Evolutionary conservation across 2,329 filamentous ascomycete species (phyloP).

Genomic region (Ceratocystis papillata): DNA sequence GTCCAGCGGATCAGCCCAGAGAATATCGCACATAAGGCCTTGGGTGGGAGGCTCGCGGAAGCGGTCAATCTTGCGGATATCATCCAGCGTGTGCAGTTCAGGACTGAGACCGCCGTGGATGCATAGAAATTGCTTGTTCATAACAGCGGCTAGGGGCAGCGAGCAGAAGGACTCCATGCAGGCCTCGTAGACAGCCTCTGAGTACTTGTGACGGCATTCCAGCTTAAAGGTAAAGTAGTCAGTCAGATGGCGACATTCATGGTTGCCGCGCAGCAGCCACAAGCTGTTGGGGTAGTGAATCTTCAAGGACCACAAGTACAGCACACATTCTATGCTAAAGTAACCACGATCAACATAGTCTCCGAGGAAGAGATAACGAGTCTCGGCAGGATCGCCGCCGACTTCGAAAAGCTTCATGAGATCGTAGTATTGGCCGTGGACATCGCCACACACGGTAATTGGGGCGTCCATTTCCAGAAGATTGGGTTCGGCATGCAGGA

Average conservation of each 20-base stretch:
- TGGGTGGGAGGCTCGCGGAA: conserved; percentile 97
- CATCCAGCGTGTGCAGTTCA: conserved; percentile 89
- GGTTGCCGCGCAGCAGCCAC: conserved; percentile 94
- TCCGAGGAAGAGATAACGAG: conserved; percentile 89
- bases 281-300: conserved; percentile 98
- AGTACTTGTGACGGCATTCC: conserved; percentile 99
- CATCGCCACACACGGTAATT: conserved; percentile 96
- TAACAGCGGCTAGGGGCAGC: conserved; percentile 84
- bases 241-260: conserved; percentile 96
- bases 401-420: conserved; percentile 99
- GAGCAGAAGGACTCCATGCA: conserved; percentile 98
- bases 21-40: conserved; percentile 96
- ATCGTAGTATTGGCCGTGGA: conserved; percentile 98
- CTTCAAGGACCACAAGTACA: conserved; percentile 96
- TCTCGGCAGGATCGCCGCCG: conserved; percentile 91
- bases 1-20: conserved; percentile 96
- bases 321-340: conserved; percentile 97
- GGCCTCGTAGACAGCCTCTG: conserved; percentile 87
- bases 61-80: conserved; percentile 79
- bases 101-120: conserved; percentile 95
- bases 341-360: conserved; percentile 98
- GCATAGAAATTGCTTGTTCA: conserved; percentile 99
- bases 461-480: conserved; percentile 98
- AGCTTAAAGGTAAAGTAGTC: conserved; percentile 99
- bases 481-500: conserved; percentile 84